Evolutionary conservation across 2,329 filamentous ascomycete genomes (phyloP), one percentile per base, ranked within the genome.

Genomic region (Elsinoe arachidis): DNA sequence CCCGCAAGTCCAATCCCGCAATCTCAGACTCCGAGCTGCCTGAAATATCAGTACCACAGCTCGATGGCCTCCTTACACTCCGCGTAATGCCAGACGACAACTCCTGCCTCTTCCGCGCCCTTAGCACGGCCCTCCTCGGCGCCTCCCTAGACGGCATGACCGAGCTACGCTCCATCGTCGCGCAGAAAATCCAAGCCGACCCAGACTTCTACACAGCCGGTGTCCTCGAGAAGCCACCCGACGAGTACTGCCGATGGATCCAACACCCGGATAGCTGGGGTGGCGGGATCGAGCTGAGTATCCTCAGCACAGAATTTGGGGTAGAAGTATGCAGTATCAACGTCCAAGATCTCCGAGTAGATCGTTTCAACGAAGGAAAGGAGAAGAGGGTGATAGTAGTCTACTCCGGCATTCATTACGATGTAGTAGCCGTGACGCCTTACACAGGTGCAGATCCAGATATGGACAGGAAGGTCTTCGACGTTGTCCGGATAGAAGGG

Each of bases 11-110:
- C 43, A 79, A 75, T 58, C 61, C 69, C 30, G 70, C 71, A 17
- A 67, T 73, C 4, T 63, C 73, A 21, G 74, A 80, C 39, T 75
- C 76, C 46, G 83, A 87, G 61, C 81, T 83, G 1, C 84, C 84
- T 0, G 82, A 85, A 64, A 71, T 86, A 1, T 73, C 78, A 0
- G 75, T 85, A 0, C 77, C 81, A 5, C 73, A 78, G 26, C 78
- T 81, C 51, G 73, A 74, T 33, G 81, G 80, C 47, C 80, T 77
- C 1, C 70, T 81, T 15, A 87, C 95, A 7, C 80, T 96, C 15
- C 86, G 92, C 12, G 88, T 97, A 53, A 96, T 97, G 92, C 90
- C 91, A 3, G 92, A 96, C 67, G 92, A 97, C 71, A 96, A 96
- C 72, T 90, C 85, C 59, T 97, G 92, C 73, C 84, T 97, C 66